phyloP scores from a whole-genome alignment of 2,329 filamentous ascomycete species.

The Metarhizium humberi region DNA sequence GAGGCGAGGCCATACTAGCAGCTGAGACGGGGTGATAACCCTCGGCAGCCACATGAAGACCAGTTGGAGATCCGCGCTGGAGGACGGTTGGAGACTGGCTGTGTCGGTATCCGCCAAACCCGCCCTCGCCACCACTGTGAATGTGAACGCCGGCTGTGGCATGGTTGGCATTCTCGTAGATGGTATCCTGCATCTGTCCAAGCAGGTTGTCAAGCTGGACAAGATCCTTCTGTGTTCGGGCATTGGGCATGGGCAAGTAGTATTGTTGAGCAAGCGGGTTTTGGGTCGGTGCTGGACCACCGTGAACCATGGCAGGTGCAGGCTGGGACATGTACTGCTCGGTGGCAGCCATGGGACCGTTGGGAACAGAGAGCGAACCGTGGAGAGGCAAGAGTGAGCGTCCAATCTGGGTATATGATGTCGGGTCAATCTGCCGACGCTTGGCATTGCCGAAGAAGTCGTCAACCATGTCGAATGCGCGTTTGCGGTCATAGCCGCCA shows the following conservation, averaged over 20 bases:
- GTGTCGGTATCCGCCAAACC: slow-evolving; percentile 47
- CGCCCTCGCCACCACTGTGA: slow-evolving; percentile 61
- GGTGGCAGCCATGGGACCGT: slow-evolving; percentile 32
- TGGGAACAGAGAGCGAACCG: slow-evolving; percentile 55
- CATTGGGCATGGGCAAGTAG: slow-evolving; percentile 75
- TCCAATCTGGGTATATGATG: slow-evolving; percentile 84
- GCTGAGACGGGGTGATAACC: slow-evolving; percentile 35
- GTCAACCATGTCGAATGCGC: slow-evolving; percentile 78
- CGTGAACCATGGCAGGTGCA: slow-evolving; percentile 37
- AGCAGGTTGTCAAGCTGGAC: slow-evolving; percentile 91
- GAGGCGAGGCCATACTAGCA: slow-evolving; percentile 51
- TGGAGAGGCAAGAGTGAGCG: slow-evolving; percentile 79
- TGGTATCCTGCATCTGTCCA: slow-evolving; percentile 90
- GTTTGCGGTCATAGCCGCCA: slow-evolving; percentile 64
- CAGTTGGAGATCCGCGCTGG: slow-evolving; percentile 24
- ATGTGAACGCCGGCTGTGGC: slow-evolving; percentile 73
- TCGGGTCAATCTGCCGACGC: slow-evolving; percentile 80
- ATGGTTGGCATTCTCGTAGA: slow-evolving; percentile 85
- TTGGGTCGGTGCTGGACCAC: slow-evolving; percentile 51
- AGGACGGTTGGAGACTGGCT: slow-evolving; percentile 42
- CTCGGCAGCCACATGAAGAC: slow-evolving; percentile 25
- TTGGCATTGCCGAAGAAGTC: slow-evolving; percentile 93
- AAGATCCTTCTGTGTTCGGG: slow-evolving; percentile 88
- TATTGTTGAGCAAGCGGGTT: slow-evolving; percentile 59
- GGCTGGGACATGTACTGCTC: slow-evolving; percentile 45